Evolutionary conservation across 2,329 filamentous ascomycete genomes (phyloP).

Genomic region (Talaromyces sp.): DNA sequence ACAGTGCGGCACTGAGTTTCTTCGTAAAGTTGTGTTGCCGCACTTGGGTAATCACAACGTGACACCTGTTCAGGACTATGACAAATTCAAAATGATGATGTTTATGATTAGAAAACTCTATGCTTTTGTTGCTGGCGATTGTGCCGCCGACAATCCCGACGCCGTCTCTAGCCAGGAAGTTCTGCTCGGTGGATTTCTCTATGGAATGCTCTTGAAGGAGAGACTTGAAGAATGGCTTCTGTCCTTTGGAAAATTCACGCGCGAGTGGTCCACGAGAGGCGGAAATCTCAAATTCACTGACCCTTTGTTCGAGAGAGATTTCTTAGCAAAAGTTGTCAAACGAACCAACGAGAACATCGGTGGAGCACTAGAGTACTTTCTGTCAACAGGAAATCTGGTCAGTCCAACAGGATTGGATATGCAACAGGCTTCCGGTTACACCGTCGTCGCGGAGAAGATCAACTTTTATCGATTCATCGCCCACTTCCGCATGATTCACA

Average conservation of each 20-base stretch:
- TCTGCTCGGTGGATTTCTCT: conserved; percentile 85
- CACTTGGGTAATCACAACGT: conserved; percentile 84
- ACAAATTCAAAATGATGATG: conserved; percentile 90
- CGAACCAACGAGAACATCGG: conserved; percentile 86
- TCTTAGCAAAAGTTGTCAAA: conserved; percentile 68
- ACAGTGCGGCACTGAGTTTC: conserved; percentile 83
- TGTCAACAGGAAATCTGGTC: conserved; percentile 89
- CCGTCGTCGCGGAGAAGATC: conserved; percentile 95
- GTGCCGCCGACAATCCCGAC: conserved; percentile 90
- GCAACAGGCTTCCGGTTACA: conserved; percentile 91
- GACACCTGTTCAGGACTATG: conserved; percentile 73
- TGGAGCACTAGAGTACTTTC: conserved; percentile 83
- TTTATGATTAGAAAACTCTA: conserved; percentile 98
- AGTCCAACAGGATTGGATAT: conserved; percentile 88
- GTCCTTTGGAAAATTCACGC: conserved; percentile 50
- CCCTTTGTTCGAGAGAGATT: conserved; percentile 71
- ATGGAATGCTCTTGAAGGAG: conserved; percentile 94
- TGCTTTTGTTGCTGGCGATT: conserved; percentile 84
- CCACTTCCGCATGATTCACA: conserved; percentile 98
- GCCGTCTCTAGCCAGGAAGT: conserved; percentile 95
- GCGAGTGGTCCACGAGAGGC: conserved; percentile 51
- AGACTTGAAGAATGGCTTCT: conserved; percentile 82
- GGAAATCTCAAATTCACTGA: conserved; percentile 61
- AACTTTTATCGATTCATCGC: conserved; percentile 98
- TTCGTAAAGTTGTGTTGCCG: conserved; percentile 83